Conservation (phyloP, 345 rosid species). For the Citrus sp. region DNA sequence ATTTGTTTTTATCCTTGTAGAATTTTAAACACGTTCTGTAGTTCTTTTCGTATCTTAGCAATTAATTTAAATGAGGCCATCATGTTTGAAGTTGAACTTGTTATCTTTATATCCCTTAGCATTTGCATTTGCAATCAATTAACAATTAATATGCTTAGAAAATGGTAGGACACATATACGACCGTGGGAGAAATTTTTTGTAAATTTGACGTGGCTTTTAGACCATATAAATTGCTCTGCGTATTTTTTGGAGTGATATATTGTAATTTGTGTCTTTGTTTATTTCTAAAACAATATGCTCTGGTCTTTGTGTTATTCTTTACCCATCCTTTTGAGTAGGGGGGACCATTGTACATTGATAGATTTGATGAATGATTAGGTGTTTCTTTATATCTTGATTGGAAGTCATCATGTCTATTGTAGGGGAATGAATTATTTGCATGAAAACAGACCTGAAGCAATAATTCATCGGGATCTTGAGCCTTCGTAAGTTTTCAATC, state of each 20-base stretch:
- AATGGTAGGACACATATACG: too few relatives aligned
- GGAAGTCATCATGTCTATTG: conserved; percentile 20
- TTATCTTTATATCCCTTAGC: background rate
- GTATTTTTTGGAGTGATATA: background rate
- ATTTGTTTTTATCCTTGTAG: background rate
- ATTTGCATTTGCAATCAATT: background rate
- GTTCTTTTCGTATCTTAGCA: background rate
- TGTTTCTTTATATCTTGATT: background rate
- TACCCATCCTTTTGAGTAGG: background rate
- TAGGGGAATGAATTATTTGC: conserved; percentile 91
- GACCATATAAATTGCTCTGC: background rate
- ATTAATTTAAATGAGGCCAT: background rate
- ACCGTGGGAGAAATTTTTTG: background rate
- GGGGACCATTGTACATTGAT: background rate
- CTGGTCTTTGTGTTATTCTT: background rate
- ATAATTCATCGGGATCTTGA: conserved; percentile 81
- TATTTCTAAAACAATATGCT: background rate
- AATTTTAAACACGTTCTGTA: background rate
- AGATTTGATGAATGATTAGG: background rate
- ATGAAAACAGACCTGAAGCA: conserved; percentile 78
- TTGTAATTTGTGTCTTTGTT: background rate
- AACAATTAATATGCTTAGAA: background rate
- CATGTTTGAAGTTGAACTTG: background rate
- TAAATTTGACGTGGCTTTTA: background rate
- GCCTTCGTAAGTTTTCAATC: conserved; percentile 65